A percentile compares a stretch with the other conserved stretches of the same genome.
Conservation (phyloP, 345 rosid genomes). For the Populus davidiana region DNA sequence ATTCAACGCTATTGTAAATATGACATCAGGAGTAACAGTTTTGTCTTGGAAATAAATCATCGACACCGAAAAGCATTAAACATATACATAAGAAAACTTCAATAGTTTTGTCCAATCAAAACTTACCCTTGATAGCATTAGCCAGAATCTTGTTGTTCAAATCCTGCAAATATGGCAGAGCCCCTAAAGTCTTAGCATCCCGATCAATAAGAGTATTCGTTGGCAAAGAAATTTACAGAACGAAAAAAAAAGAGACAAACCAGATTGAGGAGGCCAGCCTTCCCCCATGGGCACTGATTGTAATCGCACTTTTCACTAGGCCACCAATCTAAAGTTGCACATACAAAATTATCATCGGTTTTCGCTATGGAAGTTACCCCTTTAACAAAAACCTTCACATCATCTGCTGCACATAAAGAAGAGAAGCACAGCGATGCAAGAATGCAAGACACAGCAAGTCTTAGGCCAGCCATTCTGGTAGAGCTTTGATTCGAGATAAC, state of each 20-base stretch:
- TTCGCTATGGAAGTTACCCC: conserved; percentile 37
- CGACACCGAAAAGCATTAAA: neutral
- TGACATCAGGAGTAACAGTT: neutral
- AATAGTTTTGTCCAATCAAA: neutral
- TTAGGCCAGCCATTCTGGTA: neutral
- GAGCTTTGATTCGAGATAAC: neutral
- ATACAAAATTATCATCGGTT: conserved; percentile 51
- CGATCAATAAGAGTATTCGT: neutral
- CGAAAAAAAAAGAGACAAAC: conserved; percentile 9
- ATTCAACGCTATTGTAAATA: neutral
- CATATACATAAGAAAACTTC: neutral
- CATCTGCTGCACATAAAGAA: neutral
- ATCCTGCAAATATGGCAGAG: conserved; percentile 32
- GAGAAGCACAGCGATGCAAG: neutral
- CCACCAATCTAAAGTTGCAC: conserved; percentile 75
- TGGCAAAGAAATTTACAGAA: neutral
- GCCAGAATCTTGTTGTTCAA: conserved; percentile 43
- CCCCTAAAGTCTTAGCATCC: neutral
- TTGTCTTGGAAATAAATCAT: neutral
- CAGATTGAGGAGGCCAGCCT: conserved; percentile 50
- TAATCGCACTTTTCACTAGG: conserved; percentile 52
- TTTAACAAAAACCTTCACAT: conserved; percentile 31
- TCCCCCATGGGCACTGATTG: conserved; percentile 57
- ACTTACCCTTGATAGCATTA: conserved; percentile 53
- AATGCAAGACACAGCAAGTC: neutral